Evolutionary conservation across 169 alveolate genomes (phyloP).

Genomic region (Perkinsus marinus): DNA sequence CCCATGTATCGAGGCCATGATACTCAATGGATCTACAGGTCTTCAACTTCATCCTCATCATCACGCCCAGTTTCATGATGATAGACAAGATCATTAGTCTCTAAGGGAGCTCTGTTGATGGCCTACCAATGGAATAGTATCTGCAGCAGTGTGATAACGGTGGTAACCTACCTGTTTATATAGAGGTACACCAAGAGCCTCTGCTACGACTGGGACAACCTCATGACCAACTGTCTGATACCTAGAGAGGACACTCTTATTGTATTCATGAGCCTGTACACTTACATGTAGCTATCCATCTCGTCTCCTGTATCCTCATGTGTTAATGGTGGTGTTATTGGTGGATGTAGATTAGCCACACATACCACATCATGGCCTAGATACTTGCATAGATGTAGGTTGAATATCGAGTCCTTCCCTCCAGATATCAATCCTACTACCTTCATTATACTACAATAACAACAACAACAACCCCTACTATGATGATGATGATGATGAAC

Average conservation of each 20-base stretch:
- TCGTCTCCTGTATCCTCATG: background rate
- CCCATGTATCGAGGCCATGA: background rate
- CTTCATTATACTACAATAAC: slow-evolving; percentile 26
- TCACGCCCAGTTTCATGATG: slow-evolving; percentile 10
- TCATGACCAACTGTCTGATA: slow-evolving; percentile 89
- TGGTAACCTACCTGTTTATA: slow-evolving; percentile 6
- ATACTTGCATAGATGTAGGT: slow-evolving; percentile 32
- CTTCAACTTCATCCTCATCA: slow-evolving; percentile 87
- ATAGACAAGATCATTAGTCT: background rate
- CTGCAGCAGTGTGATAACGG: background rate
- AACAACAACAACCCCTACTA: background rate
- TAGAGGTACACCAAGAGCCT: slow-evolving; percentile 77
- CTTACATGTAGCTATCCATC: background rate
- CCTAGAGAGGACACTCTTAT: slow-evolving; percentile 83
- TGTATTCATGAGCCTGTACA: background rate
- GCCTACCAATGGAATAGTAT: background rate
- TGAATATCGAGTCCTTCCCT: slow-evolving; percentile 64
- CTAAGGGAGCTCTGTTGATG: background rate
- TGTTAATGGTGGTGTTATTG: background rate
- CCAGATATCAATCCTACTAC: slow-evolving; percentile 68
- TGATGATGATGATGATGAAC: background rate
- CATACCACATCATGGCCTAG: slow-evolving; percentile 28
- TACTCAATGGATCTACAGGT: slow-evolving; percentile 34
- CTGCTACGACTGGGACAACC: slow-evolving; percentile 75
- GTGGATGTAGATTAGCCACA: slow-evolving; percentile 25